Conservation (phyloP, 352 stramenopile genomes). For the Phytophthora cactorum region DNA sequence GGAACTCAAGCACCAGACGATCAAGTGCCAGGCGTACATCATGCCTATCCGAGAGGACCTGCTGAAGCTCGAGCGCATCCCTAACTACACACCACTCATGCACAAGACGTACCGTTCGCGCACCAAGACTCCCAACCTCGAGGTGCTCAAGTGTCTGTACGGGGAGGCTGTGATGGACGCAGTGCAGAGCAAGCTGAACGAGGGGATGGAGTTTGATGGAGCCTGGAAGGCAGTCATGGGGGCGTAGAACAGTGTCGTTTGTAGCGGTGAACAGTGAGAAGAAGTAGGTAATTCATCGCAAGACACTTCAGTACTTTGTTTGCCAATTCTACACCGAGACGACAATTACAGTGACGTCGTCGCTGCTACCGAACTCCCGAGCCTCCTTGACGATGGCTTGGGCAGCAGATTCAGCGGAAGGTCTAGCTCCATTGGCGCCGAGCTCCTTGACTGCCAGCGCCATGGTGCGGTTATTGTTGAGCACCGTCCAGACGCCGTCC, state of each 20-base stretch:
- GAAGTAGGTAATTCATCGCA: slow-evolving; percentile 1
- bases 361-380: slow-evolving; percentile 56
- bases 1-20: slow-evolving; percentile 41
- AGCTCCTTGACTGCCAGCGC: slow-evolving; percentile 49
- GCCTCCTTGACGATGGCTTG: slow-evolving; percentile 62
- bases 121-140: slow-evolving; percentile 45
- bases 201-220: slow-evolving; percentile 47
- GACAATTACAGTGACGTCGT: slow-evolving; percentile 74
- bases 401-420: slow-evolving; percentile 47
- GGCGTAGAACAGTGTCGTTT: slow-evolving; percentile 3
- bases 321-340: slow-evolving; percentile 43
- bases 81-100: slow-evolving; percentile 57
- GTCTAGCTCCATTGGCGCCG: slow-evolving; percentile 17
- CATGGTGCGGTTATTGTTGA: slow-evolving; percentile 70
- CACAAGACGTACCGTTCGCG: slow-evolving; percentile 58
- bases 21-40: slow-evolving; percentile 62
- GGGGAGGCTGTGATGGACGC: slow-evolving; percentile 40
- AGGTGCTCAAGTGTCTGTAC: slow-evolving; percentile 68
- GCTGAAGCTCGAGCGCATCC: slow-evolving; percentile 52
- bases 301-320: slow-evolving; percentile 14
- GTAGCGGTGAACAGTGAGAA: neutral
- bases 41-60: slow-evolving; percentile 62
- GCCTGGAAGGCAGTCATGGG: slow-evolving; percentile 53
- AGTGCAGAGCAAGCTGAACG: slow-evolving; percentile 50
- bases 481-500: slow-evolving; percentile 76